A percentile compares a stretch with the other conserved stretches of the same genome.
Evolutionary conservation across 208 protist genomes (phyloP).

Genomic region (Trypanosoma boissoni): DNA sequence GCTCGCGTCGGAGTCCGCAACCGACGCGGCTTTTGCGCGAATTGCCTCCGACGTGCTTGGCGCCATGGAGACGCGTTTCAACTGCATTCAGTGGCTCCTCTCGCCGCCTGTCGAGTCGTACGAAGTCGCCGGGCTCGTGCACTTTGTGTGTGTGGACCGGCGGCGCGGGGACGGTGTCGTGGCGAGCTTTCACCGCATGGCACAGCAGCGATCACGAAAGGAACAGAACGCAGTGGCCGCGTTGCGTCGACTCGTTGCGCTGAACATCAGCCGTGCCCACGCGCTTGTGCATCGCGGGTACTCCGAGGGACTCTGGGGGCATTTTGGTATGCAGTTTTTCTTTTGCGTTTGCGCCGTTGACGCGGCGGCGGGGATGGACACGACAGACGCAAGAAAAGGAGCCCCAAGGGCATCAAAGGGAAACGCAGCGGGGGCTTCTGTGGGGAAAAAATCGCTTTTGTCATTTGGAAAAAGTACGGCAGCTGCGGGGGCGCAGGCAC

Average conservation of each 20-base stretch:
- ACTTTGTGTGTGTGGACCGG: slow-evolving; percentile 22
- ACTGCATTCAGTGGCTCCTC: slow-evolving; percentile 21
- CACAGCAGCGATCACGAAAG: slow-evolving; percentile 10
- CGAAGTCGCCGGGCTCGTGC: slow-evolving; percentile 19
- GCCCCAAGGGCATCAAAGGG: neutral
- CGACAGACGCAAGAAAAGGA: neutral
- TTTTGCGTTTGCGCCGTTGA: slow-evolving; percentile 12
- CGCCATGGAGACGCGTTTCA: slow-evolving; percentile 17
- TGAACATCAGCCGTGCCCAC: slow-evolving; percentile 26
- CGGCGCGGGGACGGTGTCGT: slow-evolving; percentile 9
- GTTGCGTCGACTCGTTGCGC: slow-evolving; percentile 14
- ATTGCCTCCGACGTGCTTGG: slow-evolving; percentile 10
- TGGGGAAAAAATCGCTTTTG: neutral
- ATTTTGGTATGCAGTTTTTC: slow-evolving; percentile 29
- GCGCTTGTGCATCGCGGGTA: slow-evolving; percentile 9
- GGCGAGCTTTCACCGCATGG: slow-evolving; percentile 23
- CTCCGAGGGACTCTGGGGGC: slow-evolving; percentile 22
- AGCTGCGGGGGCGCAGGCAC: neutral
- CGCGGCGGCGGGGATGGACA: too few species aligned
- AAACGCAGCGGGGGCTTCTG: neutral
- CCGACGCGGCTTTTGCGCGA: neutral
- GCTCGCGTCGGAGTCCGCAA: neutral
- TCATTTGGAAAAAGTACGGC: neutral
- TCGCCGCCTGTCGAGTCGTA: slow-evolving; percentile 22
- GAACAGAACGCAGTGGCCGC: slow-evolving; percentile 7